Percentiles rank a stretch among this genome's conserved stretches.
Evolutionary conservation across 352 stramenopile genomes (phyloP).

Genomic region (Globisporangium uncinulatum): DNA sequence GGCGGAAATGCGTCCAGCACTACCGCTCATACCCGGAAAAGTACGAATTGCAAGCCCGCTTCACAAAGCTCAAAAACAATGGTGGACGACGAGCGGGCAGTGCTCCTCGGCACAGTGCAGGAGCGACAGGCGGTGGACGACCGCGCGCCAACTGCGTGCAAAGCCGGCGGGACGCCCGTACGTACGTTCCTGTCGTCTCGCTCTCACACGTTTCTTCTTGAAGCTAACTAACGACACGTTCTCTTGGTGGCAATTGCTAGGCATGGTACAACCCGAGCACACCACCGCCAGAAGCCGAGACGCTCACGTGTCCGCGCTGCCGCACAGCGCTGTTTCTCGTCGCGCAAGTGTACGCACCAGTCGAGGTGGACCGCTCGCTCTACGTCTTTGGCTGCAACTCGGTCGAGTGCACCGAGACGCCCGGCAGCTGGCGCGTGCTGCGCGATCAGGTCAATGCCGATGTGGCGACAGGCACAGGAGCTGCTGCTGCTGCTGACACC

Average conservation of each 20-base stretch:
- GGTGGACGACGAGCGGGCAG: constrained; percentile 42
- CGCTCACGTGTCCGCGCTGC: constrained; percentile 57
- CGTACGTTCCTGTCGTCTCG: constrained; percentile 9
- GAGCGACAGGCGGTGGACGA: constrained; percentile 63
- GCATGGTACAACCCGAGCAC: constrained; percentile 40
- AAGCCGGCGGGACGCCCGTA: constrained; percentile 70
- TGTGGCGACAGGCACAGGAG: constrained; percentile 2
- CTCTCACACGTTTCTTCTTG: background rate
- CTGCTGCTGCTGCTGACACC: background rate
- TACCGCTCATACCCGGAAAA: background rate
- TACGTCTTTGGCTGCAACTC: constrained; percentile 87
- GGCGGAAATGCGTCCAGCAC: background rate
- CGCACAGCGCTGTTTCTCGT: constrained; percentile 56
- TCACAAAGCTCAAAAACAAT: constrained; percentile 1
- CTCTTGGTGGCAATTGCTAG: constrained; percentile 14
- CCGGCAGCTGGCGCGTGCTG: constrained; percentile 70
- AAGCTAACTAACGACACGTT: background rate
- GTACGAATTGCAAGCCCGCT: background rate
- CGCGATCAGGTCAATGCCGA: constrained; percentile 38
- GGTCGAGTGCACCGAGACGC: constrained; percentile 47
- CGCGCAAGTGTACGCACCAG: constrained; percentile 71
- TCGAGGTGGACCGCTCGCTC: constrained; percentile 63
- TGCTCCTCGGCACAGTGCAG: constrained; percentile 69
- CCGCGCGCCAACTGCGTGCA: constrained; percentile 63
- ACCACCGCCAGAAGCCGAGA: constrained; percentile 27